phyloP scores from a whole-genome alignment of 2,329 filamentous ascomycete species.

The Paecilomyces sp. region DNA sequence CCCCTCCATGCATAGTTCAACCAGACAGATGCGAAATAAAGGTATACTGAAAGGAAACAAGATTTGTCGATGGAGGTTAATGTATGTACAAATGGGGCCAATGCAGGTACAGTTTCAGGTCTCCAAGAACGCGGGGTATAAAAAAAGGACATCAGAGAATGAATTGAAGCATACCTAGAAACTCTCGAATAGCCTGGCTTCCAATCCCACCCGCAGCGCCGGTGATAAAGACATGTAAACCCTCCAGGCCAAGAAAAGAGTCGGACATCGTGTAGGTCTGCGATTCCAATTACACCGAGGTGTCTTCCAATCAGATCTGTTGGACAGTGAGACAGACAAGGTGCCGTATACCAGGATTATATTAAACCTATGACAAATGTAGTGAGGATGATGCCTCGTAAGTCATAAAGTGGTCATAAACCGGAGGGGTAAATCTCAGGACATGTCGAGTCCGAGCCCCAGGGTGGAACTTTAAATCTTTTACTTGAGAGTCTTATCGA shows the following conservation, averaged over 20 bases:
- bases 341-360: too few relatives aligned
- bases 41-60: not conserved
- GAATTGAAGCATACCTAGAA: constrained; percentile 39
- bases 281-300: too few relatives aligned
- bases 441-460: too few relatives aligned
- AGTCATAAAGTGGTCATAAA: too few relatives aligned
- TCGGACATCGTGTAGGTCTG: constrained; percentile 9
- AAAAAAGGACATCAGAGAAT: not conserved
- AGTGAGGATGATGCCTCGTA: too few relatives aligned
- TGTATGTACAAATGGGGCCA: not conserved
- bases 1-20: not conserved
- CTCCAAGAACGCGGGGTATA: not conserved
- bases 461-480: too few relatives aligned
- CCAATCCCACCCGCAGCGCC: constrained; percentile 49
- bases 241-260: constrained; percentile 43
- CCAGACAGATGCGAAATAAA: not conserved
- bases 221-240: constrained; percentile 48
- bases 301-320: too few relatives aligned
- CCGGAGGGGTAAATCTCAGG: too few relatives aligned
- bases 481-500: too few relatives aligned
- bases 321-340: too few relatives aligned
- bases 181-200: constrained; percentile 43
- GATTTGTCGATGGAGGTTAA: not conserved
- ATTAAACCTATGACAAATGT: too few relatives aligned
- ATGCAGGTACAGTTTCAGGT: not conserved